phyloP scores from a whole-genome alignment of 2,329 filamentous ascomycete species.

The Fusarium cicatricum region DNA sequence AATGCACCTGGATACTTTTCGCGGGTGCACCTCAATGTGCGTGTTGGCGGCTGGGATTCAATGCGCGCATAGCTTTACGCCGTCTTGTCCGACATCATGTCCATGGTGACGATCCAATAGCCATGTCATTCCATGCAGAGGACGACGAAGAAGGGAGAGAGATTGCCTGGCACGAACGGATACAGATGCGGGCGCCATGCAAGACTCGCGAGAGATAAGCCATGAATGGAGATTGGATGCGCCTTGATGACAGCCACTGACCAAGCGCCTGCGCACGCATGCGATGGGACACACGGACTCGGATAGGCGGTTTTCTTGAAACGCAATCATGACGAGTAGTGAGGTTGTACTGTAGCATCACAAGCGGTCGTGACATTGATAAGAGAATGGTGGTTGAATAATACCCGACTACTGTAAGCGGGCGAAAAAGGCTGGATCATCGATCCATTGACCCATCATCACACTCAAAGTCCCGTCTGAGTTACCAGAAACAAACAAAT shows the following conservation, averaged over 20 bases:
- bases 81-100: not conserved
- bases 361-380: not conserved
- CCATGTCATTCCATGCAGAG: conserved; percentile 3
- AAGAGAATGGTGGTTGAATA: conserved; percentile 2
- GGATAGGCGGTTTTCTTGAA: conserved; percentile 16
- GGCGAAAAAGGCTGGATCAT: conserved; percentile 12
- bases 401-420: conserved; percentile 20
- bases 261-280: conserved; percentile 19
- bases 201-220: conserved; percentile 29
- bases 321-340: conserved; percentile 30
- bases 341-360: not conserved
- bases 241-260: conserved; percentile 14
- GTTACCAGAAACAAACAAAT: conserved; percentile 16
- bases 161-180: conserved; percentile 2
- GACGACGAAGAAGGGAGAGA: conserved; percentile 1
- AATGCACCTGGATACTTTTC: conserved; percentile 14
- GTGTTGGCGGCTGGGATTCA: not conserved
- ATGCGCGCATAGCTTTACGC: not conserved
- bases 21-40: conserved; percentile 1
- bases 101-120: conserved; percentile 1
- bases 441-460: conserved; percentile 2
- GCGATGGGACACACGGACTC: conserved; percentile 21
- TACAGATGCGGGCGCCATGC: not conserved
- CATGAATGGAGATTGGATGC: conserved; percentile 14
- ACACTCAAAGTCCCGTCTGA: not conserved